Evolutionary conservation across 768 basidiomycete species (phyloP).

Genomic region (Macrolepiota dolichaula): DNA sequence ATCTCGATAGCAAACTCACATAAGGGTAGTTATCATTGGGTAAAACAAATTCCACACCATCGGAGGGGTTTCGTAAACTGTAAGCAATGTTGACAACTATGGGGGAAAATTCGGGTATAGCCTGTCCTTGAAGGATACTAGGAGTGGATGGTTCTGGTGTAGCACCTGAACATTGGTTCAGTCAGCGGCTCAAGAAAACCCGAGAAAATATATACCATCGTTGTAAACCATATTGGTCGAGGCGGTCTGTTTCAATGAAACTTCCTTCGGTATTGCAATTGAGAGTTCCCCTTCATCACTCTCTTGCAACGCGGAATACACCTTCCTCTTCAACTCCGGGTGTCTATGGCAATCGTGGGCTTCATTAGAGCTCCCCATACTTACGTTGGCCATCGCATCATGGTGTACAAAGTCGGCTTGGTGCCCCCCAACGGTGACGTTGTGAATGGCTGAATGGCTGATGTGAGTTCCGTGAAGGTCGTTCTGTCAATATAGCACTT

Average conservation of each 20-base stretch:
- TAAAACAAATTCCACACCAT: constrained; percentile 81
- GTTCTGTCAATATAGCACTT: constrained; percentile 27
- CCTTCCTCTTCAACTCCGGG: constrained; percentile 88
- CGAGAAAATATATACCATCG: constrained; percentile 48
- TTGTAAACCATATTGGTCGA: constrained; percentile 41
- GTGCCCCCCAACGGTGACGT: constrained; percentile 68
- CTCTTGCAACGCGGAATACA: constrained; percentile 89
- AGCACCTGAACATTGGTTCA: constrained; percentile 39
- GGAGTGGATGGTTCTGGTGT: constrained; percentile 85
- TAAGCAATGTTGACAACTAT: constrained; percentile 77
- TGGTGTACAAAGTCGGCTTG: constrained; percentile 75
- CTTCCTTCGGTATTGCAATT: constrained; percentile 78
- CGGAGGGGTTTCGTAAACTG: constrained; percentile 76
- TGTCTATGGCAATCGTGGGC: constrained; percentile 81
- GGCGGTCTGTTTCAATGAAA: constrained; percentile 57
- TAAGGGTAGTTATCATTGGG: constrained; percentile 83
- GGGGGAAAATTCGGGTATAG: constrained; percentile 66
- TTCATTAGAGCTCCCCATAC: constrained; percentile 47
- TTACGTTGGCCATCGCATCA: constrained; percentile 69
- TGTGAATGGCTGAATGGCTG: constrained; percentile 55
- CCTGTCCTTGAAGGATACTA: constrained; percentile 28
- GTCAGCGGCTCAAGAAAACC: neutral
- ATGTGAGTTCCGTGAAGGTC: constrained; percentile 16
- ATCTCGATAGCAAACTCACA: constrained; percentile 44
- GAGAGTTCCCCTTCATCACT: constrained; percentile 93